phyloP scores from a whole-genome alignment of 257 asterid genomes.

The Solanum tacnaense region DNA sequence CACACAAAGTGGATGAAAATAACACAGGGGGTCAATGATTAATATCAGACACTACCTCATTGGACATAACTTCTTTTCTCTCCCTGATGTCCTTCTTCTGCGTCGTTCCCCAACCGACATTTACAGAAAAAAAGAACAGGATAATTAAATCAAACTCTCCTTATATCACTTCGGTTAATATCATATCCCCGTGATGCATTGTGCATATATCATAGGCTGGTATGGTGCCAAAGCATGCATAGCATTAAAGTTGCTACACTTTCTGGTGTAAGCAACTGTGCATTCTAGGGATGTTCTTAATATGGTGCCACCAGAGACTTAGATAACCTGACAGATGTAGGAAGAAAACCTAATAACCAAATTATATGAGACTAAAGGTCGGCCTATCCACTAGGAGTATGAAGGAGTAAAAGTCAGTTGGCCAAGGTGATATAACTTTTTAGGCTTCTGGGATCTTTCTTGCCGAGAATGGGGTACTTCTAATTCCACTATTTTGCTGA shows the following conservation, averaged over 20 bases:
- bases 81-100: not conserved
- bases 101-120: not conserved
- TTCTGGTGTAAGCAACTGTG: not conserved
- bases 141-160: not conserved
- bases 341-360: not conserved
- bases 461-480: not conserved
- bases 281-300: not conserved
- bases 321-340: not conserved
- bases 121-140: not conserved
- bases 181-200: not conserved
- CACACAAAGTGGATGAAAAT: not conserved
- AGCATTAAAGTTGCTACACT: not conserved
- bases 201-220: not conserved
- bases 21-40: not conserved
- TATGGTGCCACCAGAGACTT: not conserved
- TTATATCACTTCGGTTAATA: not conserved
- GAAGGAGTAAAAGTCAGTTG: not conserved
- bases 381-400: not conserved
- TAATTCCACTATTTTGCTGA: not conserved
- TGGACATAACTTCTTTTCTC: not conserved
- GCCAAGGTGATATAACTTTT: not conserved
- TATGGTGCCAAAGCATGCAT: not conserved
- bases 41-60: not conserved
- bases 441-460: not conserved
- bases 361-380: not conserved